Base-by-base conservation (phyloP, 345 rosid species). In the Bretschneidera sinensis region DNA sequence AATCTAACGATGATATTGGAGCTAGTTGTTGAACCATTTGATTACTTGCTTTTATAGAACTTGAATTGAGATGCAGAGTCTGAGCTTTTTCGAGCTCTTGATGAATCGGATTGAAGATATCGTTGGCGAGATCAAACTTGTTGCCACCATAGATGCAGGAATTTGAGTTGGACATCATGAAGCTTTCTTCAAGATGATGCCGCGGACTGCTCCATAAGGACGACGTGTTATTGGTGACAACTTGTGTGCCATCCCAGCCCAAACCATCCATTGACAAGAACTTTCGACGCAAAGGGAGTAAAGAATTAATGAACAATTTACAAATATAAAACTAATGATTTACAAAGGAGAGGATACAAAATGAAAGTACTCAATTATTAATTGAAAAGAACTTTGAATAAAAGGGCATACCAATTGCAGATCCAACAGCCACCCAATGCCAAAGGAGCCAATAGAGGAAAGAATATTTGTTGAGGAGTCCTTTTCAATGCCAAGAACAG, bases 211-310 rank as follows among this genome's bases (percentile, higher is more conserved):
- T 68, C 81, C 81, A 76, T 34, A 63, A 11, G 17, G 68, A 43
- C 45, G 66, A 22, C 43, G 66, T 45, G 55, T n/a, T n/a, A n/a
- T 66, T 55, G 51, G 63, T 43, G 35, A 55, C 21, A 49, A 69
- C 57, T 66, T 76, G 73, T 23, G 81, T 69, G 23, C 69, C 77
- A 21, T 64, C 64, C 77, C 77, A 74, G 43, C 74, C 74, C 64
- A 84, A 66, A 51, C 82, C 73, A 67, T 84, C 90, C 95, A 84
- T 84, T 25, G 61, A 66, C 60, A 22, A 28, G 14, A 57, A 51
- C 51, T 63, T 52, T 52, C 50, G 4, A 28, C 33, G 33, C 33
- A 28, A 8, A 28, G 8, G 33, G 33, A n/a, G n/a, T n/a, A n/a
- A n/a, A n/a, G n/a, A n/a, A n/a, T n/a, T n/a, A n/a, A n/a, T n/a